Evolutionary conservation across 345 rosid species (phyloP).

Genomic region (Eucalyptus curtisii): DNA sequence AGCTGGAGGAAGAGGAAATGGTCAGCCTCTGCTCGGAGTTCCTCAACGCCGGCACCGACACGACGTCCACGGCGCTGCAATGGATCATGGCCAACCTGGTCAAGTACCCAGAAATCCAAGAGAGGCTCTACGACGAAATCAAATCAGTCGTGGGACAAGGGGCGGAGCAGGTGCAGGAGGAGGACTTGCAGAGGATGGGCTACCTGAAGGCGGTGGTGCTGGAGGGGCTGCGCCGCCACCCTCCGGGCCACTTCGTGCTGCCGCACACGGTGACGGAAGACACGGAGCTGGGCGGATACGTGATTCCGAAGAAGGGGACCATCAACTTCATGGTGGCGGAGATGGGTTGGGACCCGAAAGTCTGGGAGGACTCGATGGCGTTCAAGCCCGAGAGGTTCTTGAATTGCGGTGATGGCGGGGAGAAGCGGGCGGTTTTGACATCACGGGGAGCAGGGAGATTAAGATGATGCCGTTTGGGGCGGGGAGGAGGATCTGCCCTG

Average conservation of each 20-base stretch:
- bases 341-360: not conserved
- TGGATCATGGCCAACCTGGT: conserved; percentile 7
- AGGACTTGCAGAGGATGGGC: not conserved
- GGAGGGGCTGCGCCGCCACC: not conserved
- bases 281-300: not conserved
- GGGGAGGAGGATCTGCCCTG: not conserved
- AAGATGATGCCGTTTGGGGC: not conserved
- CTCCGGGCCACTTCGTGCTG: not conserved
- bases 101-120: not conserved
- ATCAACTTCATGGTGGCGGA: not conserved
- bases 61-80: conserved; percentile 1
- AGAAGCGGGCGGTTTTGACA: not conserved
- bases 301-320: not conserved
- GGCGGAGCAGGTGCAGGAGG: not conserved
- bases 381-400: not conserved
- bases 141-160: not conserved
- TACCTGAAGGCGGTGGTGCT: not conserved
- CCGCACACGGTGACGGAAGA: not conserved
- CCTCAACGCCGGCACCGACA: conserved; percentile 1
- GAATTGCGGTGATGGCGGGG: not conserved
- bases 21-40: not conserved
- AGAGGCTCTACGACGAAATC: not conserved
- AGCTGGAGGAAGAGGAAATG: not conserved
- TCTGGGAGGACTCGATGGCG: not conserved
- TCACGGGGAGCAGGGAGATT: not conserved